Conservation (phyloP, 1,284 basidiomycete species). For the Heterobasidion annosum region DNA sequence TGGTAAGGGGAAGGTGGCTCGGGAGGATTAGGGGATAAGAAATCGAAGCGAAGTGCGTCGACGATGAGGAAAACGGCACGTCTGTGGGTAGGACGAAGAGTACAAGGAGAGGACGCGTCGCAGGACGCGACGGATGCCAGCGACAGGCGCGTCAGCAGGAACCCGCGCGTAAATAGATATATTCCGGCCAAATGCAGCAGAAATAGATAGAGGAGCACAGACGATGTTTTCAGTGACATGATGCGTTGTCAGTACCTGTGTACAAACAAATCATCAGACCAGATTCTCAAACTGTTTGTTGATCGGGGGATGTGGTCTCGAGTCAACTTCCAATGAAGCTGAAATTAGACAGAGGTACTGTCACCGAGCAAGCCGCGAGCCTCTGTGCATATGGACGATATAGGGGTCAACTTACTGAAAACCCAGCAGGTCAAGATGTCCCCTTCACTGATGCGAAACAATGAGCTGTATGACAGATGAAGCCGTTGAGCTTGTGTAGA, state of each 20-base stretch:
- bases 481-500: too few species aligned
- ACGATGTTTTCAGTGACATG: slow-evolving; percentile 7
- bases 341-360: too few species aligned
- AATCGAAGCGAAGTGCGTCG: slow-evolving; percentile 93
- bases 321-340: too few species aligned
- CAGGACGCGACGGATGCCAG: slow-evolving; percentile 55
- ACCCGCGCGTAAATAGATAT: slow-evolving; percentile 82
- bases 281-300: too few species aligned
- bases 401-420: too few species aligned
- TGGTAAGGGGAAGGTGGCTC: slow-evolving; percentile 58
- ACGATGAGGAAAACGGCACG: slow-evolving; percentile 84
- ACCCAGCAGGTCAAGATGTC: too few species aligned
- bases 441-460: too few species aligned
- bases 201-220: slow-evolving; percentile 9
- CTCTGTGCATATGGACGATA: too few species aligned
- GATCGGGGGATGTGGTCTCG: too few species aligned
- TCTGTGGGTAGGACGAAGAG: slow-evolving; percentile 58
- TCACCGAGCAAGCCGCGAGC: too few species aligned
- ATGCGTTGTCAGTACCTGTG: neutral
- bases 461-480: too few species aligned
- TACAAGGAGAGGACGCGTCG: slow-evolving; percentile 27
- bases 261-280: neutral
- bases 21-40: slow-evolving; percentile 69
- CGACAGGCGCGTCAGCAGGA: slow-evolving; percentile 78
- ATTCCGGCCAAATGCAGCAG: slow-evolving; percentile 47